Evolutionary conservation across 352 stramenopile species (phyloP).

Genomic region (Pythium vanterpoolii): DNA sequence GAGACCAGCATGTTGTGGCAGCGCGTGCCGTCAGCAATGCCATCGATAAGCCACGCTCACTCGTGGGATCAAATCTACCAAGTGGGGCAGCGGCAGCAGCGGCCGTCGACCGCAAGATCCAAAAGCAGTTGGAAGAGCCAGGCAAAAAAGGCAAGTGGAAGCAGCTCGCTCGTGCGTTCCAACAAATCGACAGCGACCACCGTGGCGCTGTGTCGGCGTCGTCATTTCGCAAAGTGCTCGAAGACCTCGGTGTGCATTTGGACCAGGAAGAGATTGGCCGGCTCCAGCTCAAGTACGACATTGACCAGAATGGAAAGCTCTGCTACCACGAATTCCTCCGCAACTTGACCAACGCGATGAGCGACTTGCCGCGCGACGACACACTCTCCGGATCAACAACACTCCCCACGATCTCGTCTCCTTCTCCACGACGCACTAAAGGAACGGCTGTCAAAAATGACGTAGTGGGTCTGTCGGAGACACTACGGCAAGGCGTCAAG

Average conservation of each 20-base stretch:
- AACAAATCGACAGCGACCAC: slow-evolving; percentile 57
- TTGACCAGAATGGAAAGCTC: slow-evolving; percentile 64
- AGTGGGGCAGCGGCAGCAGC: slow-evolving; percentile 33
- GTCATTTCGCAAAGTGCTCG: slow-evolving; percentile 64
- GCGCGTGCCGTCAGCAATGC: slow-evolving; percentile 48
- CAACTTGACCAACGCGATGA: slow-evolving; percentile 55
- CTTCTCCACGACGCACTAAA: slow-evolving; percentile 1
- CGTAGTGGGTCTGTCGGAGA: slow-evolving; percentile 23
- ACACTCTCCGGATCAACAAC: not conserved
- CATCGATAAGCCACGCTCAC: slow-evolving; percentile 30
- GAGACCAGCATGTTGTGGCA: slow-evolving; percentile 33
- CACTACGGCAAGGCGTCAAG: slow-evolving; percentile 48
- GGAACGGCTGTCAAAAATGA: no score
- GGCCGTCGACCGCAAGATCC: slow-evolving; percentile 60
- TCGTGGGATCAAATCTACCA: not conserved
- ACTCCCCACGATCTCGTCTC: slow-evolving; percentile 6
- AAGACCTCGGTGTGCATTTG: slow-evolving; percentile 44
- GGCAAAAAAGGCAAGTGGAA: slow-evolving; percentile 53
- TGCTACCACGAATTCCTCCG: slow-evolving; percentile 65
- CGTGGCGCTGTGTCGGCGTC: slow-evolving; percentile 39
- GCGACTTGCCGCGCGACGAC: slow-evolving; percentile 22
- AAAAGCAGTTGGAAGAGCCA: slow-evolving; percentile 43
- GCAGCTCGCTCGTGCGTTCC: slow-evolving; percentile 47
- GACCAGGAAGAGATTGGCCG: slow-evolving; percentile 59
- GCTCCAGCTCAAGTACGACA: slow-evolving; percentile 76